Evolutionary conservation across 345 rosid species (phyloP), one percentile per base, ranked within the genome.

Genomic region (Populus deltoides): DNA sequence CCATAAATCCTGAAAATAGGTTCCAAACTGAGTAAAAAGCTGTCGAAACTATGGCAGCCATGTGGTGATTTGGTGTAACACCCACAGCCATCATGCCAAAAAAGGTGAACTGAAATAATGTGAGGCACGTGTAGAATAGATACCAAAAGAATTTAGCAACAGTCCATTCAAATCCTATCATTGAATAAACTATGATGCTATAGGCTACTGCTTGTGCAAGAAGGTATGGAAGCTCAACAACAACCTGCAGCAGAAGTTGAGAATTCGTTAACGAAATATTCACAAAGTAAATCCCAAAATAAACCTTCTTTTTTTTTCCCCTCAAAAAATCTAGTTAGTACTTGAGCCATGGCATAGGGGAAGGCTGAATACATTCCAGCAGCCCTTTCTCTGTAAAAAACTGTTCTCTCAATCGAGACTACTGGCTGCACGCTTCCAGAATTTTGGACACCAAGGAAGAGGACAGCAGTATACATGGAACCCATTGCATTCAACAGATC

Each of bases 311-410:
- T 51, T 2, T 18, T 51, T 51, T 11, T 3, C 0, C 15, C 47
- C 43, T 9, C 15, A 43, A 53, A 53, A 20, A 0, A 18, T 17
- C 20, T 53, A 17, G 59, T 18, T 53, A 53, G 66, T 69, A 81
- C 81, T 87, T 94, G 97, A 73, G 92, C 80, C 72, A 89, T 87
- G 73, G 97, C 98, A 66, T 91, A 92, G 6, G 97, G 91, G 85
- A 88, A 74, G 62, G 90, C 87, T 2, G 97, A 91, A 70, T 91
- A 93, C 96, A 93, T 93, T 78, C 94, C 93, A 1, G 93, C 92
- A 18, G 93, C 97, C 77, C 86, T 82, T 72, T 93, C 98, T 75
- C 98, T 79, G 73, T 92, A 93, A 74, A 90, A 93, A 45, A 92
- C 92, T 1, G 92, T 90, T 33, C 95, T 81, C 77, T 92, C 98